Evolutionary conservation across 139 green algal genomes (phyloP), one percentile per base, ranked within the genome.

Genomic region (Mesostigma viride): DNA sequence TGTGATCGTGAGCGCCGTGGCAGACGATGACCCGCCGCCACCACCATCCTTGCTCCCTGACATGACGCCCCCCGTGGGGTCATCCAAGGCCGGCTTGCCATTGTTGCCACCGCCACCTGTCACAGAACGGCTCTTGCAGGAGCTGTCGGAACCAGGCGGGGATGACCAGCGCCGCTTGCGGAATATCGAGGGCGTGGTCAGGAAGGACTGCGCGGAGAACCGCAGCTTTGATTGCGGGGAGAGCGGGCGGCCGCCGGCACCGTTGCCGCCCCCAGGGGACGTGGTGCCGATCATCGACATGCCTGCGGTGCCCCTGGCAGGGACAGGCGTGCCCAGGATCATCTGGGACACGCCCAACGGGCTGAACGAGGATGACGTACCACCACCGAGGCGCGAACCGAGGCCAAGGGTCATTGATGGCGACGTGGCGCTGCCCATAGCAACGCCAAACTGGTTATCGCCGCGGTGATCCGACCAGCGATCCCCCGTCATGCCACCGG

Each of bases 161-260:
- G n/a, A n/a, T n/a, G n/a, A n/a, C 22, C 70, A 26, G 24, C 46
- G 31, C 40, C 71, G 35, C 58, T 76, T 77, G 20, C 68, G 48
- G 24, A 76, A 32, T 30, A 77, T 77, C n/a, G 71, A 77, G 1
- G 71, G 71, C 14, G 71, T 67, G 28, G 57, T 24, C 35, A 60
- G 24, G 48, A 77, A 76, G 47, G 68, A 64, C 53, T 76, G 36
- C 3, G 68, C 71, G n/a, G 71, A 68, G n/a, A n/a, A 64, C 58
- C 53, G 68, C 8, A 77, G 71, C 66, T 68, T 77, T 31, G 68
- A 77, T 33, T 62, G 26, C n/a, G n/a, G n/a, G n/a, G 70, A 28
- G 6, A 11, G 11, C 6, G 36, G n/a, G 26, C n/a, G 3, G 11
- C 58, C 27, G 26, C 30, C 24, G 3, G 58, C 33, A 26, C 24